Evolutionary conservation across 2,329 filamentous ascomycete species (phyloP).

Genomic region (Colletotrichum euphorbiae): DNA sequence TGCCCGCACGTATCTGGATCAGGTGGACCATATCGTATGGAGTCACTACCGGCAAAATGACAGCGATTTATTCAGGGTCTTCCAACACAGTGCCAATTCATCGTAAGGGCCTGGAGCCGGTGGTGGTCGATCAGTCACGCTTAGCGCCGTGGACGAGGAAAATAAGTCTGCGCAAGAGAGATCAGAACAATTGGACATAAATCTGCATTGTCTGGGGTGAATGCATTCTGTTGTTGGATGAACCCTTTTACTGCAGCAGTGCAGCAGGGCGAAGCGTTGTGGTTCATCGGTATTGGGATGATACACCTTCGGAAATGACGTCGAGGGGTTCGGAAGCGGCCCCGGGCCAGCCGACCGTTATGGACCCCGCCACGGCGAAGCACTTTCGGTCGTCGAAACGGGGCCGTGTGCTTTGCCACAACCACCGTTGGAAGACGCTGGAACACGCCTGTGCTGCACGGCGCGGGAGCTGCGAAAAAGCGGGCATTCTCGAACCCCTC

Average conservation of each 20-base stretch:
- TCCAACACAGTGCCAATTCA: constrained; percentile 10
- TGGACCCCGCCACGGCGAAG: constrained; percentile 25
- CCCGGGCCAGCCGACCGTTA: constrained; percentile 21
- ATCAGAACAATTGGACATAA: background rate
- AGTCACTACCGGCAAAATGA: constrained; percentile 4
- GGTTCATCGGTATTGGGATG: background rate
- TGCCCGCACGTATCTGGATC: constrained; percentile 15
- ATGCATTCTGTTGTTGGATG: constrained; percentile 11
- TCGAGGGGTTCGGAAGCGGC: constrained; percentile 21
- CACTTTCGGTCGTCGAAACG: constrained; percentile 29
- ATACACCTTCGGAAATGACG: constrained; percentile 25
- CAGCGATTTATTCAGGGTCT: constrained; percentile 21
- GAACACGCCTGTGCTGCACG: no score
- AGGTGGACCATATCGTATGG: constrained; percentile 18
- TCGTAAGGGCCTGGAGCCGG: background rate
- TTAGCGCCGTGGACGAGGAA: background rate
- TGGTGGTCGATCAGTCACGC: constrained; percentile 5
- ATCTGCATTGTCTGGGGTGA: constrained; percentile 34
- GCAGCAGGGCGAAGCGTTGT: background rate
- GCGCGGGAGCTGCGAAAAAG: constrained; percentile 5
- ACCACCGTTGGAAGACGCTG: constrained; percentile 21
- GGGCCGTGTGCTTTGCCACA: constrained; percentile 21
- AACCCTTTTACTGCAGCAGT: constrained; percentile 14
- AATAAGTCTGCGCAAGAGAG: background rate
- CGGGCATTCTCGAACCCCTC: no score